A percentile compares a stretch with the other conserved stretches of the same genome.
Conservation (phyloP, 2,329 filamentous ascomycete species). For the Ceratocystis cubensis region DNA sequence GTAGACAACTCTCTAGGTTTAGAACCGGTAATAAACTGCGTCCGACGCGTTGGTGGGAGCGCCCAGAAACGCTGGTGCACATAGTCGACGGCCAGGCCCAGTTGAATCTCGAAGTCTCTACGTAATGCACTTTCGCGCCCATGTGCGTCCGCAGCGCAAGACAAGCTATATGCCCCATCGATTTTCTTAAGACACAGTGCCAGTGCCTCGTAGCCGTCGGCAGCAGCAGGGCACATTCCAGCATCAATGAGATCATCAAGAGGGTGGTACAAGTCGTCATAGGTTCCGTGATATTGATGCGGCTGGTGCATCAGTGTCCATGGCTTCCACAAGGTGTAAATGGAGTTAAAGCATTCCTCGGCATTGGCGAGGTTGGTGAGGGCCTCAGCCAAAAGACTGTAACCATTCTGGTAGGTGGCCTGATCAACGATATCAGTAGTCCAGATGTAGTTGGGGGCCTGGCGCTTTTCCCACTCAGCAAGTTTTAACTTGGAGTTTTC, state of each 20-base stretch:
- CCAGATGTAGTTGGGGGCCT: background rate
- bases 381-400: background rate
- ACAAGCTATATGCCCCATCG: background rate
- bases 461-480: slow-evolving; percentile 9
- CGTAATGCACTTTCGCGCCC: background rate
- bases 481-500: background rate
- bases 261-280: slow-evolving; percentile 13
- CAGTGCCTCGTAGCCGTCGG: background rate
- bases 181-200: background rate
- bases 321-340: background rate
- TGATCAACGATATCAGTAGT: background rate
- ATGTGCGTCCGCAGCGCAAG: background rate
- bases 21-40: background rate
- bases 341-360: background rate
- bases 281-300: background rate
- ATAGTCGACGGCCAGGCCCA: background rate
- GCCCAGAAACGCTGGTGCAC: slow-evolving; percentile 2
- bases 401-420: slow-evolving; percentile 1
- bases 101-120: background rate
- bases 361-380: background rate
- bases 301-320: slow-evolving; percentile 1
- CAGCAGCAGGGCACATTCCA: background rate
- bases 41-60: background rate
- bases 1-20: too few species aligned
- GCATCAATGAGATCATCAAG: slow-evolving; percentile 1